Evolutionary conservation across 2,329 filamentous ascomycete species (phyloP).

Genomic region (Colletotrichum australisinense): DNA sequence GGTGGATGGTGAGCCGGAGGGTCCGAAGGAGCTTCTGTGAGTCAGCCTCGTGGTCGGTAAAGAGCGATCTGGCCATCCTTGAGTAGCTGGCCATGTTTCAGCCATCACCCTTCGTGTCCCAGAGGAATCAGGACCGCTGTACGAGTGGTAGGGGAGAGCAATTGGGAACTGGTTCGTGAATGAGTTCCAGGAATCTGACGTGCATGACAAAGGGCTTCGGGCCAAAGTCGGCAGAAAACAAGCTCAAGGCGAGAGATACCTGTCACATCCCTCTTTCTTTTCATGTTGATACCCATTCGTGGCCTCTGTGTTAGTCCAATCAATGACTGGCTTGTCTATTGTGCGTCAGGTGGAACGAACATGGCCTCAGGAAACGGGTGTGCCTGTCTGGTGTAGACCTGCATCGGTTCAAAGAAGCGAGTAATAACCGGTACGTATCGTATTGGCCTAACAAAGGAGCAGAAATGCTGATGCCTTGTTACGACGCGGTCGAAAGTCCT

Average conservation of each 20-base stretch:
- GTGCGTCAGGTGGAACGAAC: neutral
- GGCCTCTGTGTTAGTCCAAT: conserved; percentile 5
- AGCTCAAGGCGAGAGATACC: conserved; percentile 25
- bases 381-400: neutral
- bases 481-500: conserved; percentile 14
- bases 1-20: too few species aligned
- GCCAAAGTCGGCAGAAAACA: too few species aligned
- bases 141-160: too few species aligned
- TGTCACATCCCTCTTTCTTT: neutral
- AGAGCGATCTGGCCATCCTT: too few species aligned
- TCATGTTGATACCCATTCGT: conserved; percentile 28
- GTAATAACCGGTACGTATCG: neutral
- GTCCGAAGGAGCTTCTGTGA: too few species aligned
- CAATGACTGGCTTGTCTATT: neutral
- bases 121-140: too few species aligned
- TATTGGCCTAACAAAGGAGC: neutral
- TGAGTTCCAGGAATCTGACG: too few species aligned
- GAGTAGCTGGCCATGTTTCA: too few species aligned
- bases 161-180: too few species aligned
- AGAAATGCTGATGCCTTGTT: conserved; percentile 35
- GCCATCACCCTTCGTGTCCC: too few species aligned
- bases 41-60: too few species aligned
- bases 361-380: neutral
- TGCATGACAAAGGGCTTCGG: too few species aligned
- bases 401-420: neutral